phyloP scores from a whole-genome alignment of 306 rosid genomes.

The Amphicarpaea edgeworthii region DNA sequence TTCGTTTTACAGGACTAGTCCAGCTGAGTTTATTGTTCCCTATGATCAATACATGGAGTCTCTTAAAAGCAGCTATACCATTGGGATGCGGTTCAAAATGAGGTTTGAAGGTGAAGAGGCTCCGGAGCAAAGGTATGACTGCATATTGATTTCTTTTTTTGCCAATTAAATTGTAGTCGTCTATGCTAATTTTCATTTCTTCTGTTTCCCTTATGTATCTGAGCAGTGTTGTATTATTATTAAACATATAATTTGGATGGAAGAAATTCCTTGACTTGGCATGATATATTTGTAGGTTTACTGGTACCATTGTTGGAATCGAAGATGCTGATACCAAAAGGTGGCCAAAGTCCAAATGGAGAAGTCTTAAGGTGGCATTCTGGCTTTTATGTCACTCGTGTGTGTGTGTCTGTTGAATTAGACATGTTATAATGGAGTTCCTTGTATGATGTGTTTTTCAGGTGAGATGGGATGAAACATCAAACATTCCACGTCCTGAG shows the following conservation, averaged over 20 bases:
- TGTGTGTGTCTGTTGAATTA: slow-evolving; percentile 19
- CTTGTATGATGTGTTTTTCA: slow-evolving; percentile 45
- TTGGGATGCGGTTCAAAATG: slow-evolving; percentile 97
- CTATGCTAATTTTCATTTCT: not conserved
- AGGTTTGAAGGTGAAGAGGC: slow-evolving; percentile 98
- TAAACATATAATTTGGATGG: not conserved
- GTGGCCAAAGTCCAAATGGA: slow-evolving; percentile 95
- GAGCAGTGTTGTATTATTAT: not conserved
- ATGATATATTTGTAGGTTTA: slow-evolving; percentile 62
- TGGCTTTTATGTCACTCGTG: not conserved
- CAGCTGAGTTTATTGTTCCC: slow-evolving; percentile 92
- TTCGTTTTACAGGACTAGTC: slow-evolving; percentile 77
- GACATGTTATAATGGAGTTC: slow-evolving; percentile 22
- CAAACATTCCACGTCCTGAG: slow-evolving; percentile 88
- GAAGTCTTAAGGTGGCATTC: slow-evolving; percentile 82
- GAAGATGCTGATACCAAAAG: slow-evolving; percentile 77
- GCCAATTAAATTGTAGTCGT: not conserved
- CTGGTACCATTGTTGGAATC: slow-evolving; percentile 87
- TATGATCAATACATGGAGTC: slow-evolving; percentile 89
- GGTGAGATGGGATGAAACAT: slow-evolving; percentile 99
- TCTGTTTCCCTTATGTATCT: not conserved
- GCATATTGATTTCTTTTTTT: slow-evolving; percentile 8
- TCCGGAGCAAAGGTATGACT: slow-evolving; percentile 88
- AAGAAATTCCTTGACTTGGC: not conserved
- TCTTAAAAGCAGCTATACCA: slow-evolving; percentile 68